Conservation (phyloP, 2,329 filamentous ascomycete species). For the Cytospora chrysosperma region DNA sequence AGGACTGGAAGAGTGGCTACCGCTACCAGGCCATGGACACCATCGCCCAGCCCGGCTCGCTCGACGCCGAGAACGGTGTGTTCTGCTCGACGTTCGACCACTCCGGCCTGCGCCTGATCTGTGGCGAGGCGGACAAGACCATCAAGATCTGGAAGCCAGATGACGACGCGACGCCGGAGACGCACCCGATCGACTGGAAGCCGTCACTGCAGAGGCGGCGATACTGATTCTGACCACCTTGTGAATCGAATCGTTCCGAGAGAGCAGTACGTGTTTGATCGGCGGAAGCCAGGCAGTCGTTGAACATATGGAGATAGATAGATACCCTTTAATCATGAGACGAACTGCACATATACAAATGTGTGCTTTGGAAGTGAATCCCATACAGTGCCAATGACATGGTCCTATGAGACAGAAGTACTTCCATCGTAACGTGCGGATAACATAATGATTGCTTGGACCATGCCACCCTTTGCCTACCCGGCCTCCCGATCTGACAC, state of each 20-base stretch:
- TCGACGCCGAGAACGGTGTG: slow-evolving; percentile 91
- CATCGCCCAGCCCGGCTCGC: slow-evolving; percentile 86
- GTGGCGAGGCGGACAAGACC: slow-evolving; percentile 95
- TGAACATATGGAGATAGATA: not conserved
- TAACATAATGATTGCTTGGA: not conserved
- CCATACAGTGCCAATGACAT: not conserved
- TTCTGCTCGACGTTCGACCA: slow-evolving; percentile 93
- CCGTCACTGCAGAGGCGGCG: slow-evolving; percentile 76
- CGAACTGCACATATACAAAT: not conserved
- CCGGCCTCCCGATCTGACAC: too few relatives aligned
- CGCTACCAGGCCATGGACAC: slow-evolving; percentile 88
- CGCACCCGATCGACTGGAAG: slow-evolving; percentile 90
- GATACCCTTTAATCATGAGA: not conserved
- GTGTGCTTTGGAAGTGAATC: not conserved
- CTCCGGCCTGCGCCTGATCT: slow-evolving; percentile 85
- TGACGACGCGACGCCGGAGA: slow-evolving; percentile 84
- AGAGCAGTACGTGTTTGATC: not conserved
- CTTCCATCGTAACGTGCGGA: too few relatives aligned
- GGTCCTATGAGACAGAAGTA: not conserved
- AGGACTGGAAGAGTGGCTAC: slow-evolving; percentile 94
- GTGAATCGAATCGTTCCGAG: not conserved
- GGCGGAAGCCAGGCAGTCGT: not conserved
- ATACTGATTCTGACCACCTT: slow-evolving; percentile 55
- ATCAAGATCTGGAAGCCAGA: slow-evolving; percentile 99
- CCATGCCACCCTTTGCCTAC: not conserved